Evolutionary conservation across 1,284 basidiomycete species (phyloP).

Genomic region (Ustilago sp.): DNA sequence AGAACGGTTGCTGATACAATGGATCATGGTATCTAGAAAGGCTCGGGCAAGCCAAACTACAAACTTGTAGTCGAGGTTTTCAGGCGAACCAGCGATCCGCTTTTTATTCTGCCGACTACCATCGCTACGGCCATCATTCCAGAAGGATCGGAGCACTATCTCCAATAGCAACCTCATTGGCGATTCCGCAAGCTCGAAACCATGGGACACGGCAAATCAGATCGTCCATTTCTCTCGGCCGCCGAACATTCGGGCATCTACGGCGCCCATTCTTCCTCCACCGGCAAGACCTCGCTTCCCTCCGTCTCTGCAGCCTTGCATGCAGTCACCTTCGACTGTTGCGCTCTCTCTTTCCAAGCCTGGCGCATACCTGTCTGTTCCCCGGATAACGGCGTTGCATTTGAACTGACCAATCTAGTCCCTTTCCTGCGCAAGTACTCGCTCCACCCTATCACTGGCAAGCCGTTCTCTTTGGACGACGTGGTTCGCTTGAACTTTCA

Average conservation of each 20-base stretch:
- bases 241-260: slow-evolving; percentile 63
- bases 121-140: background rate
- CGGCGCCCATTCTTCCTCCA: slow-evolving; percentile 56
- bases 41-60: too few relatives aligned
- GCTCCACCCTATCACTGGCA: slow-evolving; percentile 89
- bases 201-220: slow-evolving; percentile 66
- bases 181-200: background rate
- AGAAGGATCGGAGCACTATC: too few relatives aligned
- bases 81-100: too few relatives aligned
- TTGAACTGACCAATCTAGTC: slow-evolving; percentile 77
- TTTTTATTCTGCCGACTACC: background rate
- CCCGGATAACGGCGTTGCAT: slow-evolving; percentile 73
- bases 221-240: slow-evolving; percentile 60
- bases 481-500: slow-evolving; percentile 90
- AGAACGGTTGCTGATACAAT: too few relatives aligned
- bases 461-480: slow-evolving; percentile 80
- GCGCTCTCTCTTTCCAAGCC: slow-evolving; percentile 74
- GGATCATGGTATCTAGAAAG: too few relatives aligned
- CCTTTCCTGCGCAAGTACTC: slow-evolving; percentile 81
- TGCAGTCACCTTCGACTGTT: too few relatives aligned
- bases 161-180: too few relatives aligned
- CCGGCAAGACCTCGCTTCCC: slow-evolving; percentile 29
- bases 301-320: background rate
- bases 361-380: slow-evolving; percentile 91
- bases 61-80: too few relatives aligned